phyloP scores from a whole-genome alignment of 306 rosid genomes.

The Cicer cuneatum region DNA sequence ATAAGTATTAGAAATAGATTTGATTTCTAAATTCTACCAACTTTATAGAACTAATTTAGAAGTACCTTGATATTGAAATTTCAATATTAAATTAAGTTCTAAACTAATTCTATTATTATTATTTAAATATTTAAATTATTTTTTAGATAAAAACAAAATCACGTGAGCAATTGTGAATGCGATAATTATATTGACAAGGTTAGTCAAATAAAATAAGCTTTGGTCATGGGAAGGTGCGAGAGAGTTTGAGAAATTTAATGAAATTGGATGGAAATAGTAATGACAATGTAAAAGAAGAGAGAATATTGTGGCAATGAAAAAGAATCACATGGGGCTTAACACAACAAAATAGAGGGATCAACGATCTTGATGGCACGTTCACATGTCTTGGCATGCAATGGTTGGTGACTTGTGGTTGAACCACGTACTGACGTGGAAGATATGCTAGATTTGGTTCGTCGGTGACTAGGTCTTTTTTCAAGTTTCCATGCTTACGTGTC shows the following conservation, averaged over 20 bases:
- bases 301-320: not conserved
- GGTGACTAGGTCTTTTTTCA: conserved; percentile 45
- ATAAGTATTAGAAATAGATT: no score
- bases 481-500: conserved; percentile 47
- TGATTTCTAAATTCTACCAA: no score
- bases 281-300: not conserved
- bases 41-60: no score
- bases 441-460: conserved; percentile 63
- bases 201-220: conserved; percentile 12
- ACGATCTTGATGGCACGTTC: conserved; percentile 56
- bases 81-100: no score
- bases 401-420: conserved; percentile 59
- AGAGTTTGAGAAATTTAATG: conserved; percentile 1
- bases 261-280: not conserved
- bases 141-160: conserved; percentile 23
- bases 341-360: conserved; percentile 8
- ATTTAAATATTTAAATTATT: no score
- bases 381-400: conserved; percentile 55
- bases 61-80: no score
- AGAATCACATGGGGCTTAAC: conserved; percentile 31
- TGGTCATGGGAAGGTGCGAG: conserved; percentile 34
- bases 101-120: no score
- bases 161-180: conserved; percentile 41
- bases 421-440: conserved; percentile 62
- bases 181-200: conserved; percentile 42